phyloP scores from a whole-genome alignment of 805 yeast genomes.

The Cyberlindnera nakhonratchasimensis region DNA sequence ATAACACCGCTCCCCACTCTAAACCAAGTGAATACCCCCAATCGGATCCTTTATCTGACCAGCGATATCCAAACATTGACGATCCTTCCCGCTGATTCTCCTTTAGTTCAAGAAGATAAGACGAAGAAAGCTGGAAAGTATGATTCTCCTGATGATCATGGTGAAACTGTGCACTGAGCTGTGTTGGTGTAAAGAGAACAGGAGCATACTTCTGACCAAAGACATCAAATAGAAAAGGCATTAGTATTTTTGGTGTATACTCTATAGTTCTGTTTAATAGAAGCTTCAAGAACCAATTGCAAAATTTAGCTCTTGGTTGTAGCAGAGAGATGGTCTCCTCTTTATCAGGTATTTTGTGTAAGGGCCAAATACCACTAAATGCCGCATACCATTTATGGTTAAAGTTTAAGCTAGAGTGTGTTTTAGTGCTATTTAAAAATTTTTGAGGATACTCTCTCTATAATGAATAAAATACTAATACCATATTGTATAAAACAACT shows the following conservation, averaged over 20 bases:
- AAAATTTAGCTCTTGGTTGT: no score
- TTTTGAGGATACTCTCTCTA: no score
- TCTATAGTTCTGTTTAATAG: not conserved
- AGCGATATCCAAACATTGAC: conserved; percentile 8
- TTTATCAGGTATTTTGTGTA: no score
- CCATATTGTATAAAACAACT: no score
- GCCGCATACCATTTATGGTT: no score
- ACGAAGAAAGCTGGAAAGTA: conserved; percentile 3
- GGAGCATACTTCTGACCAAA: conserved; percentile 11
- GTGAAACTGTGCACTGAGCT: conserved; percentile 5
- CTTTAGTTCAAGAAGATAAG: conserved; percentile 1
- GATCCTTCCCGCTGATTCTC: not conserved
- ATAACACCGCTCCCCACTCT: conserved; percentile 1
- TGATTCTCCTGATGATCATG: conserved; percentile 6
- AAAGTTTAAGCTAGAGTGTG: no score
- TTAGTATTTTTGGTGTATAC: not conserved
- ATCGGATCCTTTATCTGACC: conserved; percentile 1
- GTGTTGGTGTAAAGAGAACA: conserved; percentile 6
- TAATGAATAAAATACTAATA: no score
- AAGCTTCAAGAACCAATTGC: not conserved
- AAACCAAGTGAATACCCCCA: conserved; percentile 10
- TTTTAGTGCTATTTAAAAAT: no score
- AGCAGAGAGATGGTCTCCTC: no score
- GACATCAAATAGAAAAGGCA: conserved; percentile 11
- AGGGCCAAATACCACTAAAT: no score